Evolutionary conservation across 371 early-diverging fungal genomes (phyloP).

Genomic region (Mortierella sp.): DNA sequence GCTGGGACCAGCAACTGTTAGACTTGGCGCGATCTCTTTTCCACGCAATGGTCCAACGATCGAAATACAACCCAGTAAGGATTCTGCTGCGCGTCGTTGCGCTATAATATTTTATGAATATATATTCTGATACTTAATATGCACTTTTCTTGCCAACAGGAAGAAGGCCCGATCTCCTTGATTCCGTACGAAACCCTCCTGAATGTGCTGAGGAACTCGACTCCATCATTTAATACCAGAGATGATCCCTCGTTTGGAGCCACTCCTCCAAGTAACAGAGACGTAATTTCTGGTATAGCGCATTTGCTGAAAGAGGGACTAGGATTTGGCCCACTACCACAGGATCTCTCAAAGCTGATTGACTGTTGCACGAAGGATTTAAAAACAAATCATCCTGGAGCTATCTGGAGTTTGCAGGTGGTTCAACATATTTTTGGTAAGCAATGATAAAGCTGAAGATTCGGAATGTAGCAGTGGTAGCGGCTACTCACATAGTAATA

Average conservation of each 20-base stretch:
- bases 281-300: conserved; percentile 45
- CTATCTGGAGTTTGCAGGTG: conserved; percentile 58
- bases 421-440: conserved; percentile 54
- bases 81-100: background rate
- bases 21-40: conserved; percentile 53
- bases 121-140: background rate
- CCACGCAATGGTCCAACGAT: conserved; percentile 49
- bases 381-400: conserved; percentile 55
- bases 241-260: conserved; percentile 45
- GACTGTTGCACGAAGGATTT: conserved; percentile 52
- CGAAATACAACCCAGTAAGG: conserved; percentile 38
- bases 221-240: conserved; percentile 27
- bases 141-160: conserved; percentile 6
- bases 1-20: conserved; percentile 55
- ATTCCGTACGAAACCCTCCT: conserved; percentile 57
- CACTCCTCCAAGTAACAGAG: conserved; percentile 34
- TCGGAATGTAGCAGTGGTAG: background rate
- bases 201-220: conserved; percentile 56
- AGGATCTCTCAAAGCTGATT: conserved; percentile 43
- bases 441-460: background rate
- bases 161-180: conserved; percentile 44
- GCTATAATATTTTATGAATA: background rate
- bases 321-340: conserved; percentile 40
- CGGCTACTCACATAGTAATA: background rate
- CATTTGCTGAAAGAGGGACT: conserved; percentile 48